A percentile compares a stretch with the other conserved stretches of the same genome.
Evolutionary conservation across 495 filamentous ascomycete species (phyloP).

Genomic region (Acidiella bohemica): DNA sequence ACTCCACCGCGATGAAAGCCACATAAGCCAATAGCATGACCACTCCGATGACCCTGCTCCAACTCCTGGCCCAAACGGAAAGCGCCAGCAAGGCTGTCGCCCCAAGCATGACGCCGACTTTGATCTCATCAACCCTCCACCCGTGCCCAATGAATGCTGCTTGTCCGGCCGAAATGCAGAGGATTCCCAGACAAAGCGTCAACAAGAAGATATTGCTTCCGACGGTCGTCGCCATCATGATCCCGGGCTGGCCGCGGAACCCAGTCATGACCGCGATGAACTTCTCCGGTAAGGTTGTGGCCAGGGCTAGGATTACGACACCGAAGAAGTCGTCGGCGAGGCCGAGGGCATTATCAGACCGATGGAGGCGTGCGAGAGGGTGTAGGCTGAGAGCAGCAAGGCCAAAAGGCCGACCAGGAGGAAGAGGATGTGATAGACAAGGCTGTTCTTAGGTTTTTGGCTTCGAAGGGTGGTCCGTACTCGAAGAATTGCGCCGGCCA

Average conservation of each 20-base stretch:
- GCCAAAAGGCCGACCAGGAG: conserved; percentile 37
- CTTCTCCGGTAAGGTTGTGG: conserved; percentile 46
- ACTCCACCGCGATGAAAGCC: conserved; percentile 33
- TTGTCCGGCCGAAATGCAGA: conserved; percentile 4
- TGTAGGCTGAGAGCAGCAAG: conserved; percentile 34
- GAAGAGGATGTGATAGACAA: conserved; percentile 30
- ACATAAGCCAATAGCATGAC: conserved; percentile 30
- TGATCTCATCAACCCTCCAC: conserved; percentile 6
- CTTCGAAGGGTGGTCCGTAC: background rate
- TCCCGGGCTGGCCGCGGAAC: conserved; percentile 33
- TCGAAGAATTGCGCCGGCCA: too few relatives aligned
- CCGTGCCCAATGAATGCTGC: background rate
- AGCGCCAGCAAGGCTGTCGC: conserved; percentile 8
- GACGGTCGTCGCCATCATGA: conserved; percentile 41
- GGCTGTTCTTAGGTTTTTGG: conserved; percentile 4
- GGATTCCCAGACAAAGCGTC: conserved; percentile 35
- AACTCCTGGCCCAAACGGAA: conserved; percentile 16
- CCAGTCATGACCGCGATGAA: conserved; percentile 38
- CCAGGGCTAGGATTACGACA: conserved; percentile 40
- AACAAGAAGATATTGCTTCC: conserved; percentile 45
- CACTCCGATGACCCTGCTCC: conserved; percentile 24
- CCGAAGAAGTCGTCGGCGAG: conserved; percentile 39
- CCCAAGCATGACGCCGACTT: conserved; percentile 17
- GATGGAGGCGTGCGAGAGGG: conserved; percentile 29
- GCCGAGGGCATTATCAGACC: conserved; percentile 34